These are phyloP conservation scores for Ceratocystis lukuohia DNA, from an alignment of 2,329 filamentous ascomycete species.

Conservation along the genomic window DNA sequence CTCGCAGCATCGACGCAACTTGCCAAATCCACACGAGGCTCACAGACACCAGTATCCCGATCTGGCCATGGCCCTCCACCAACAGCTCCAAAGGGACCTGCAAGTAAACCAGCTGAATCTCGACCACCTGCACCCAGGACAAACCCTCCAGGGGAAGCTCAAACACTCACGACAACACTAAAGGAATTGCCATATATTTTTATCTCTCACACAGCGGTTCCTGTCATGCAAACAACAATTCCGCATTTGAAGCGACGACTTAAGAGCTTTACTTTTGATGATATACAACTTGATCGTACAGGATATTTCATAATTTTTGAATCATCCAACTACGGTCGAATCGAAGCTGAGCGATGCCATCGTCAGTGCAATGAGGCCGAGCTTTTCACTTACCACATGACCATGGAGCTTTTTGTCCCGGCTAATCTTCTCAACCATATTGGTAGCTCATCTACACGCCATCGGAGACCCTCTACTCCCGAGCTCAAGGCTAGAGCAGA, in stretches of 20 bases:
- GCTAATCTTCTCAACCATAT: slow-evolving; percentile 21
- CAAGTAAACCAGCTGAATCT: slow-evolving; percentile 47
- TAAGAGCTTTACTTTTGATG: slow-evolving; percentile 67
- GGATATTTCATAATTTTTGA: slow-evolving; percentile 92
- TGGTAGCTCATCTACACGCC: slow-evolving; percentile 15
- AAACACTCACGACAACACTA: slow-evolving; percentile 54
- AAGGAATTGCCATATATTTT: slow-evolving; percentile 80
- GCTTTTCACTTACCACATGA: slow-evolving; percentile 84
- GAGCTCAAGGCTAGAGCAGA: slow-evolving; percentile 25
- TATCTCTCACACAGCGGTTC: slow-evolving; percentile 73
- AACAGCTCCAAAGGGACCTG: slow-evolving; percentile 76
- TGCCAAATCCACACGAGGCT: slow-evolving; percentile 20
- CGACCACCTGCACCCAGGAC: slow-evolving; percentile 44
- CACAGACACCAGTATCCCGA: slow-evolving; percentile 22
- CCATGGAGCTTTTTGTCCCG: slow-evolving; percentile 58
- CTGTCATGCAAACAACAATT: slow-evolving; percentile 71
- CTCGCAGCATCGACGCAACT: slow-evolving; percentile 20
- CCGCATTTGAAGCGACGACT: slow-evolving; percentile 82
- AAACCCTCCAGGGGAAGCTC: slow-evolving; percentile 46
- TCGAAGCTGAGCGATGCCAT: slow-evolving; percentile 71
- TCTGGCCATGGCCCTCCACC: slow-evolving; percentile 52
- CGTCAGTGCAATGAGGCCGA: slow-evolving; percentile 64
- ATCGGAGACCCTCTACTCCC: slow-evolving; percentile 16
- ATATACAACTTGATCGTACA: slow-evolving; percentile 68
- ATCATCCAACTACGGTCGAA: slow-evolving; percentile 59